Evolutionary conservation across 768 basidiomycete species (phyloP).

Genomic region (Roridomyces roridus): DNA sequence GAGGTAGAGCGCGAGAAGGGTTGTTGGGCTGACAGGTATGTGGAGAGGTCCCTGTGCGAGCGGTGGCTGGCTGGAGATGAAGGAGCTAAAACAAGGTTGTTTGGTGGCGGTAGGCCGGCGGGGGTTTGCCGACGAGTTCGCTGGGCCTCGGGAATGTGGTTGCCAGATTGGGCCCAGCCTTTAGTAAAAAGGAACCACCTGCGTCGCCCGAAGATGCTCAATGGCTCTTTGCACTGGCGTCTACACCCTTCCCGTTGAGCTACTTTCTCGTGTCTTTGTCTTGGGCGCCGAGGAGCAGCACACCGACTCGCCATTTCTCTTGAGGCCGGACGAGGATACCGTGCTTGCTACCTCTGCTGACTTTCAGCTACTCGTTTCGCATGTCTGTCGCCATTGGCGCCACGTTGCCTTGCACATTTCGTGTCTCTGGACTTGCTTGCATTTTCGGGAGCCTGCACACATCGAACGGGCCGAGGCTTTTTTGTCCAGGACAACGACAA

Average conservation of each 20-base stretch:
- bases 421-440: slow-evolving; percentile 61
- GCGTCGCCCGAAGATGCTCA: slow-evolving; percentile 3
- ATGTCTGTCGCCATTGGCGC: slow-evolving; percentile 65
- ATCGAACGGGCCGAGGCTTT: slow-evolving; percentile 53
- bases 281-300: slow-evolving; percentile 56
- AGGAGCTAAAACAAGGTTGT: slow-evolving; percentile 22
- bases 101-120: slow-evolving; percentile 10
- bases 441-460: slow-evolving; percentile 58
- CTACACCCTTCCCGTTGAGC: slow-evolving; percentile 61
- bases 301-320: slow-evolving; percentile 52
- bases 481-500: slow-evolving; percentile 40
- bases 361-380: slow-evolving; percentile 63
- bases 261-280: slow-evolving; percentile 62
- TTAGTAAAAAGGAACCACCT: slow-evolving; percentile 19
- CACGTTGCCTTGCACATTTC: slow-evolving; percentile 56
- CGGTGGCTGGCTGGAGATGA: slow-evolving; percentile 13
- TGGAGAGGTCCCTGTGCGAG: not conserved
- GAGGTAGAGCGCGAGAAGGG: slow-evolving; percentile 20
- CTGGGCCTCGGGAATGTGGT: too few relatives aligned
- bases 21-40: slow-evolving; percentile 7
- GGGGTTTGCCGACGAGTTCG: too few relatives aligned
- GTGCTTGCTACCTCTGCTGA: slow-evolving; percentile 47
- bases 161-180: not conserved
- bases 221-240: slow-evolving; percentile 28
- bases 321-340: slow-evolving; percentile 53